Evolutionary conservation across 1,284 basidiomycete species (phyloP), one percentile per base, ranked within the genome.

Genomic region (Flammula alnicola): DNA sequence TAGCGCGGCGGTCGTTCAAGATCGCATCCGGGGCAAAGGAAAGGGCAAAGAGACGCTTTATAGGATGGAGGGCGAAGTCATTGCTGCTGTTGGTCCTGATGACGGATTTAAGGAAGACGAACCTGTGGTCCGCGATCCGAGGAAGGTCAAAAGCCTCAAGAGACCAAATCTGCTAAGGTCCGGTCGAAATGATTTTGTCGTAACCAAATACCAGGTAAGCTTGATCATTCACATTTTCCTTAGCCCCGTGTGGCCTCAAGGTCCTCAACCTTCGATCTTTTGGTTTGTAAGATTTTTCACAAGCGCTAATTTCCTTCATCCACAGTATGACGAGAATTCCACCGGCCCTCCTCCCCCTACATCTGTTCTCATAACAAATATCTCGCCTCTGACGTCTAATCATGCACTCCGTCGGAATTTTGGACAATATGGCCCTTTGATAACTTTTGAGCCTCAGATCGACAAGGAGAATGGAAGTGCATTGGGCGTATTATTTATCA

Each of bases 401-500:
- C 72, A 78, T 41, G 74, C 81, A 41, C 79, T 98, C 45, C 78
- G 84, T 40, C 78, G 81, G 8, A 84, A 89, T 62, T 88, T 97
- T 63, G 68, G 77, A 3, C 62, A 72, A 9, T 80, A 91, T 61
- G 95, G 95, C 1, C 66, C 74, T 9, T 77, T 96, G 59, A 62
- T 77, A 8, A 80, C 84, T 9, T 86, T 91, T 49, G 89, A 95
- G 56, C 81, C 88, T 29, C 91, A 95, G 64, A 81, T 90, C 53
- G 91, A 97, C 70, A 79, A 81, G 39, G 78, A 80, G 44, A 93
- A 86, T 16, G 94, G 94, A 10, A 86, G 84, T 54, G 83, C 88
- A 11, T 78, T 98, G 3, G 95, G 95, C 5, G 84, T 98, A 32
- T 84, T 91, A 44, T 85, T 83, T 63, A 79, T 98, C 60, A 84